Conservation (phyloP, 176 grass and related monocot genomes). For the Otatea glauca region DNA sequence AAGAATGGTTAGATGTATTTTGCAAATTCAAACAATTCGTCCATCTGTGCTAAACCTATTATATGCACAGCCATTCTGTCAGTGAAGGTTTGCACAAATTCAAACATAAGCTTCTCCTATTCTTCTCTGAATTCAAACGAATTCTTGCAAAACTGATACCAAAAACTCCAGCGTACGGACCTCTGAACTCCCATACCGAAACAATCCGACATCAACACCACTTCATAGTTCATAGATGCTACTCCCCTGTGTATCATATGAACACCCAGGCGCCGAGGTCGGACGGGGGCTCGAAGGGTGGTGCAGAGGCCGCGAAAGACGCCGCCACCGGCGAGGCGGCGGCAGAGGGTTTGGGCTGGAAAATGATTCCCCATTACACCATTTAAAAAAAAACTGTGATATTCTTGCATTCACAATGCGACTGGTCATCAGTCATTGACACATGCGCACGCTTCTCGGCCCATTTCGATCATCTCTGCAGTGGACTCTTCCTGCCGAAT, state of each 20-base stretch:
- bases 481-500: no score
- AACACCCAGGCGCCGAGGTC: constrained; percentile 28
- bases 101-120: not conserved
- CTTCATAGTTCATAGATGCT: not conserved
- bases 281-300: not conserved
- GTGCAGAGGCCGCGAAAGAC: constrained; percentile 34
- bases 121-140: not conserved
- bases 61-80: not conserved
- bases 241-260: not conserved
- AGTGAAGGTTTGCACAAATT: not conserved
- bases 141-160: not conserved
- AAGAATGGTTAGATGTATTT: not conserved
- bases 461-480: no score
- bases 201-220: not conserved
- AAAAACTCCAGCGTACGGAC: no score
- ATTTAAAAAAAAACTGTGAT: no score
- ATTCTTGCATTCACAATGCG: not conserved
- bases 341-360: not conserved
- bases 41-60: not conserved
- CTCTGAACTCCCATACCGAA: not conserved
- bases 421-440: no score
- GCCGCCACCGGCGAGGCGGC: not conserved
- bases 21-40: not conserved
- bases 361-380: not conserved
- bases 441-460: no score